These are phyloP conservation scores for Rhododendron vialii DNA, from an alignment of 148 eudicot genomes.

Conservation along the genomic window DNA sequence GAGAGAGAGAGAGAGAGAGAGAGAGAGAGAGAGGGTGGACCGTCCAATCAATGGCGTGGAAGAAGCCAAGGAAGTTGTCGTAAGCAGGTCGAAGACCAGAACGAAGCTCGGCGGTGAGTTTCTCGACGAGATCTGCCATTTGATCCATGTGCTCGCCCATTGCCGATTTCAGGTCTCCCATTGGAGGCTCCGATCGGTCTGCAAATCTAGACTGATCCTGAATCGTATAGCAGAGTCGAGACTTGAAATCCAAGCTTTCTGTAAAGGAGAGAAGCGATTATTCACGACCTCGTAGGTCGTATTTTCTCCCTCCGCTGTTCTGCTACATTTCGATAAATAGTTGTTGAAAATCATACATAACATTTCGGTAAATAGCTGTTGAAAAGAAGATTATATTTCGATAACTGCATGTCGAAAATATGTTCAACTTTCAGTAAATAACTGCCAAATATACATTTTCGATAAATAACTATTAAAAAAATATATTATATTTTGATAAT, in stretches of 20 bases:
- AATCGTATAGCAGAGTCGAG: not conserved
- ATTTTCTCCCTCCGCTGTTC: too few relatives aligned
- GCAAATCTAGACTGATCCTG: not conserved
- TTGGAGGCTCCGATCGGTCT: slow-evolving; percentile 10
- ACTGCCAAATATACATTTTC: too few relatives aligned
- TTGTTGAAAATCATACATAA: too few relatives aligned
- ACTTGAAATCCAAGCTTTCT: not conserved
- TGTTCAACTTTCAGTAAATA: too few relatives aligned
- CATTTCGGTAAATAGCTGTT: too few relatives aligned
- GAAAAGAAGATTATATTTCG: too few relatives aligned
- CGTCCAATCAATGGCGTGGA: slow-evolving; percentile 97
- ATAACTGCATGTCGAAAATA: too few relatives aligned
- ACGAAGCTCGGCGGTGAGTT: slow-evolving; percentile 52
- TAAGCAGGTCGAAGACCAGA: slow-evolving; percentile 73
- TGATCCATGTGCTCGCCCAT: slow-evolving; percentile 75
- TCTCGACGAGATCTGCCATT: slow-evolving; percentile 77
- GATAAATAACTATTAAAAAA: too few relatives aligned
- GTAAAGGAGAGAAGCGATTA: not conserved
- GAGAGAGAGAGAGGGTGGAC: slow-evolving; percentile 21
- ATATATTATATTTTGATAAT: too few relatives aligned
- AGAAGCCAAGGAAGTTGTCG: slow-evolving; percentile 71
- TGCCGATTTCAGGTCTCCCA: slow-evolving; percentile 73
- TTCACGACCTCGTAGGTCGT: too few relatives aligned
- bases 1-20: not conserved
- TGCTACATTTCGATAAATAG: too few relatives aligned